Percentiles rank a stretch among this genome's conserved stretches.
These are phyloP conservation scores for Fusarium fracticaudum DNA, from an alignment of 2,329 filamentous ascomycete genomes.

Conservation along the genomic window DNA sequence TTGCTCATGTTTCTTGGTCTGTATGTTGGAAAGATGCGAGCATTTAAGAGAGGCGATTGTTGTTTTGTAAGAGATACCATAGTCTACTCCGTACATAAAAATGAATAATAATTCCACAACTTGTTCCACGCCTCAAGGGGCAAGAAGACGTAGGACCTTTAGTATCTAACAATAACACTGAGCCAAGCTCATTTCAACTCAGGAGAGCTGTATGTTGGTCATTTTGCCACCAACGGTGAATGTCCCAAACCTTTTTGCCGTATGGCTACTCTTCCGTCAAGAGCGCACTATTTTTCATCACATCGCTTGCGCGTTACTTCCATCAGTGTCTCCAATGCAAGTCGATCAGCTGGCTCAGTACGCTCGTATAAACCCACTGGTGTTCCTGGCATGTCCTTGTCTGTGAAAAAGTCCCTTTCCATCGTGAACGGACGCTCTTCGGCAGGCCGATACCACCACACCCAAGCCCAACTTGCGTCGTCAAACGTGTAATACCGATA, in stretches of 20 bases:
- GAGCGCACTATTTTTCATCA: accelerated
- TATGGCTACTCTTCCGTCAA: accelerated
- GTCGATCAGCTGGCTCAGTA: neutral
- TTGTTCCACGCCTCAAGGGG: neutral
- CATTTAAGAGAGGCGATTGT: neutral
- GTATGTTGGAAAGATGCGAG: neutral
- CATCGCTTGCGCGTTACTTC: neutral
- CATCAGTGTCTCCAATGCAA: neutral
- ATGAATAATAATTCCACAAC: neutral
- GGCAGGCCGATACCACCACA: too few relatives aligned
- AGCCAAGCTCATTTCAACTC: neutral
- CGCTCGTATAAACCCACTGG: neutral
- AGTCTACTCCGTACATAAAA: neutral
- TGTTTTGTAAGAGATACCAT: neutral
- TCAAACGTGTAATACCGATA: too few relatives aligned
- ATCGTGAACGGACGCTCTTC: too few relatives aligned
- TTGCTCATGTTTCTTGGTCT: neutral
- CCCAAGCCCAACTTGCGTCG: too few relatives aligned
- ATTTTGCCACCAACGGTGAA: accelerated
- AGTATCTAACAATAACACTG: accelerated
- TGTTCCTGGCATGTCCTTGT: neutral
- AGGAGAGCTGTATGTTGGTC: accelerated
- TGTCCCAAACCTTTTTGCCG: accelerated
- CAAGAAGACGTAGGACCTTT: neutral
- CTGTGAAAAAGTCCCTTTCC: neutral